Evolutionary conservation across 2,329 filamentous ascomycete genomes (phyloP).

Genomic region (Colletotrichum coccodes): DNA sequence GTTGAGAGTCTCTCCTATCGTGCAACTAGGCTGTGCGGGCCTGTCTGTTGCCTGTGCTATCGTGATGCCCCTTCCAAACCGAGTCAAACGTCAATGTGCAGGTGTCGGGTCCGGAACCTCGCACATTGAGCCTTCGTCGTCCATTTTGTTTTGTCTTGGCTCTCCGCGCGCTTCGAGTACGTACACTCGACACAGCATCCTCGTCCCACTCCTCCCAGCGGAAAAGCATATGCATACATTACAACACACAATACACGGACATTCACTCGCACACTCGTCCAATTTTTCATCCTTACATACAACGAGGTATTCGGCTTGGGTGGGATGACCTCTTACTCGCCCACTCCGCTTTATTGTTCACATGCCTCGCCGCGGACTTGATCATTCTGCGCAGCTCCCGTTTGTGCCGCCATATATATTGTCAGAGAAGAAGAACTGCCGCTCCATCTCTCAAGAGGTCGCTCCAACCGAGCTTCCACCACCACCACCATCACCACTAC

Average conservation of each 20-base stretch:
- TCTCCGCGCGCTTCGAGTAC: neutral
- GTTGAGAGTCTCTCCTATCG: conserved; percentile 1
- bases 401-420: neutral
- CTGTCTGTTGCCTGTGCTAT: neutral
- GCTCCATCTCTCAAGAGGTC: conserved; percentile 5
- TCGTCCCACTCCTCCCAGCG: conserved; percentile 31
- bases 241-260: neutral
- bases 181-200: conserved; percentile 3
- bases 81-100: conserved; percentile 13
- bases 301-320: neutral
- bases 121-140: conserved; percentile 26
- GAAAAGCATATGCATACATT: conserved; percentile 7
- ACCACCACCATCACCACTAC: too few relatives aligned
- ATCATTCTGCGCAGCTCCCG: neutral
- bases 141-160: conserved; percentile 33
- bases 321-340: neutral
- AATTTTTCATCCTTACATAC: neutral
- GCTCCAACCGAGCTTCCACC: conserved; percentile 23
- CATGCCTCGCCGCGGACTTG: neutral
- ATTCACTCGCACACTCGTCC: neutral
- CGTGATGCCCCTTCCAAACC: conserved; percentile 4
- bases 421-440: neutral
- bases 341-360: neutral
- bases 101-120: conserved; percentile 12
- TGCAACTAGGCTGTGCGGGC: neutral